Evolutionary conservation across 2,329 filamentous ascomycete genomes (phyloP).

Genomic region (Berkeleyomyces basicola): DNA sequence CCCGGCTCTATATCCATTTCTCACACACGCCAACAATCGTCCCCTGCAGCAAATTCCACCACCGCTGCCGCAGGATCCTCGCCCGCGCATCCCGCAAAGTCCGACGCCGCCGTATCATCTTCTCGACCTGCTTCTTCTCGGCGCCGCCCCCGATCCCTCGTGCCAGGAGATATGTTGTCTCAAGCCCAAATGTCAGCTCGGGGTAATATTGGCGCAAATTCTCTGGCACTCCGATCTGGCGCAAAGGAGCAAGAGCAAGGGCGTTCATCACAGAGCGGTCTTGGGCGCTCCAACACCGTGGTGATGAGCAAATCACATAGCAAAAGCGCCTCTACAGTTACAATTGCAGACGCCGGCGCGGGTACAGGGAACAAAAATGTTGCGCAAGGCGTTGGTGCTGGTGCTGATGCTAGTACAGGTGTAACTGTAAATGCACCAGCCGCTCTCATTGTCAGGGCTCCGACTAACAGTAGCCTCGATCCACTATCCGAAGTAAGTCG

Average conservation of each 20-base stretch:
- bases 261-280: background rate
- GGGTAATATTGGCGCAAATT: background rate
- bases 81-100: background rate
- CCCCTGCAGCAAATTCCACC: background rate
- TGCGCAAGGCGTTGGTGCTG: background rate
- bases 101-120: background rate
- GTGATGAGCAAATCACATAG: background rate
- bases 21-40: background rate
- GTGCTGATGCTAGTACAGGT: background rate
- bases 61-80: background rate
- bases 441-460: background rate
- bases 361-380: background rate
- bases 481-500: slow-evolving; percentile 11
- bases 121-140: background rate
- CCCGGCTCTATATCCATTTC: background rate
- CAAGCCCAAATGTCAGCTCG: background rate
- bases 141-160: background rate
- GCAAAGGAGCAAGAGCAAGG: background rate
- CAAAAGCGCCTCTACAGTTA: background rate
- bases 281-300: background rate
- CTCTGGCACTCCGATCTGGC: background rate
- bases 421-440: background rate
- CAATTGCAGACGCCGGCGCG: background rate
- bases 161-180: background rate
- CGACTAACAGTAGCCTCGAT: slow-evolving; percentile 5